Conservation (phyloP, 768 basidiomycete genomes). For the Russula ochroleuca region DNA sequence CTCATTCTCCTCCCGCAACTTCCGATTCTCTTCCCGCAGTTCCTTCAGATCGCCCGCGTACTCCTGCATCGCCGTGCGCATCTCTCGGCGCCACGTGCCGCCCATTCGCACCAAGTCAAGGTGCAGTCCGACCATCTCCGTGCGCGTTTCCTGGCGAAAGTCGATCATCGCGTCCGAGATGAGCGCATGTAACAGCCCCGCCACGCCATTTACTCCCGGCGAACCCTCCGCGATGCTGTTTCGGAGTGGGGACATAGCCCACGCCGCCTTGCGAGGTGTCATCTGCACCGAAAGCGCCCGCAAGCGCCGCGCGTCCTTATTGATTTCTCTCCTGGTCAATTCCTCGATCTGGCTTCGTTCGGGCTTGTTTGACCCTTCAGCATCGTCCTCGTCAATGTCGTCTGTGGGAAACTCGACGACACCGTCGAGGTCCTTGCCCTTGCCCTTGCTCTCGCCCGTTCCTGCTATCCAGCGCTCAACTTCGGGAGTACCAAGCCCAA, state of each 20-base stretch:
- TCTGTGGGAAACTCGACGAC: slow-evolving; percentile 43
- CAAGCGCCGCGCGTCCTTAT: slow-evolving; percentile 36
- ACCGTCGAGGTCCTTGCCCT: slow-evolving; percentile 26
- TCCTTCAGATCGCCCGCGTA: slow-evolving; percentile 52
- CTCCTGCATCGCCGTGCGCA: slow-evolving; percentile 58
- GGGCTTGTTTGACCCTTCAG: slow-evolving; percentile 30
- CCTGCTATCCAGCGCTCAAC: slow-evolving; percentile 50
- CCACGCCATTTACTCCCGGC: slow-evolving; percentile 41
- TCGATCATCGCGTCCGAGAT: slow-evolving; percentile 72
- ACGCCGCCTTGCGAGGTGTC: slow-evolving; percentile 48
- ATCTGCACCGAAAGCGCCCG: slow-evolving; percentile 43
- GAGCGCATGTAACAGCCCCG: slow-evolving; percentile 59
- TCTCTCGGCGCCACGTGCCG: slow-evolving; percentile 60
- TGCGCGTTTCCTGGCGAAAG: slow-evolving; percentile 61
- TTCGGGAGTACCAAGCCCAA: slow-evolving; percentile 52
- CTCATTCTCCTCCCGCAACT: slow-evolving; percentile 64
- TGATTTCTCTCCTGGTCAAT: slow-evolving; percentile 47
- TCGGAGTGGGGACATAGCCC: slow-evolving; percentile 32
- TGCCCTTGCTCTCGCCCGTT: slow-evolving; percentile 27
- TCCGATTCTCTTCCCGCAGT: slow-evolving; percentile 45
- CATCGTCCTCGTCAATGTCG: slow-evolving; percentile 39
- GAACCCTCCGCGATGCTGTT: slow-evolving; percentile 40
- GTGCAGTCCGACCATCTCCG: slow-evolving; percentile 73
- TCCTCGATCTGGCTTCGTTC: slow-evolving; percentile 34
- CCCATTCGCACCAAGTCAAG: slow-evolving; percentile 71